Percentiles rank a stretch among this genome's conserved stretches.
These are phyloP conservation scores for Clarkia xantiana DNA, from an alignment of 345 rosid species.

Conservation along the genomic window DNA sequence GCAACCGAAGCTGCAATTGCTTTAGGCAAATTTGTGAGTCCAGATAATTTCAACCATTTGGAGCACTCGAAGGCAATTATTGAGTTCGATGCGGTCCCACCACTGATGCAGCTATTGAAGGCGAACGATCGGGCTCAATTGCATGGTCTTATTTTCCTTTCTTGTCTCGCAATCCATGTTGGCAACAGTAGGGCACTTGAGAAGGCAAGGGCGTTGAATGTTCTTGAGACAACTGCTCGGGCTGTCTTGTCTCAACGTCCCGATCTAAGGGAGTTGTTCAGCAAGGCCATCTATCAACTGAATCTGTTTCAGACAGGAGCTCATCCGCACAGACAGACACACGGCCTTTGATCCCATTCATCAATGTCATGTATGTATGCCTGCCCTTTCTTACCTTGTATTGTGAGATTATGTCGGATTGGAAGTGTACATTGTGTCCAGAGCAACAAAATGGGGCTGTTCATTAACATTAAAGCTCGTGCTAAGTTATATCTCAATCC, in stretches of 20 bases:
- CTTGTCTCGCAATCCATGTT: slow-evolving; percentile 36
- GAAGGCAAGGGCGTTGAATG: slow-evolving; percentile 34
- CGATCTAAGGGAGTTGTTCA: slow-evolving; percentile 31
- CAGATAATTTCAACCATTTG: slow-evolving; percentile 34
- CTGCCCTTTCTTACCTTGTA: too few species aligned
- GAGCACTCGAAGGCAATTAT: slow-evolving; percentile 45
- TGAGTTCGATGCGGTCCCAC: slow-evolving; percentile 36
- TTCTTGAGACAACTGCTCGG: slow-evolving; percentile 34
- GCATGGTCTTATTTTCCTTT: slow-evolving; percentile 28
- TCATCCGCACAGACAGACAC: slow-evolving; percentile 19
- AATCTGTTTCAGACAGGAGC: slow-evolving; percentile 35
- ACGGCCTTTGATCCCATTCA: slow-evolving; percentile 9
- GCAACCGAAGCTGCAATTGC: slow-evolving; percentile 41
- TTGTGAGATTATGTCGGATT: too few species aligned
- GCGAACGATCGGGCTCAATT: slow-evolving; percentile 21
- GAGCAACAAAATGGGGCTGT: too few species aligned
- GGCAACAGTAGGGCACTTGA: slow-evolving; percentile 49
- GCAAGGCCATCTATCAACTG: slow-evolving; percentile 32
- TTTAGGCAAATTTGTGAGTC: slow-evolving; percentile 33
- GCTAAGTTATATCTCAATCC: too few species aligned
- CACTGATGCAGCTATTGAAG: slow-evolving; percentile 25
- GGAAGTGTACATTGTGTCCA: neutral
- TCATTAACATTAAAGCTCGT: too few species aligned
- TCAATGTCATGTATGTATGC: too few species aligned
- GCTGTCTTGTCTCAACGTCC: slow-evolving; percentile 28